phyloP scores from a whole-genome alignment of 805 yeast genomes.

The Yarrowia sp. region DNA sequence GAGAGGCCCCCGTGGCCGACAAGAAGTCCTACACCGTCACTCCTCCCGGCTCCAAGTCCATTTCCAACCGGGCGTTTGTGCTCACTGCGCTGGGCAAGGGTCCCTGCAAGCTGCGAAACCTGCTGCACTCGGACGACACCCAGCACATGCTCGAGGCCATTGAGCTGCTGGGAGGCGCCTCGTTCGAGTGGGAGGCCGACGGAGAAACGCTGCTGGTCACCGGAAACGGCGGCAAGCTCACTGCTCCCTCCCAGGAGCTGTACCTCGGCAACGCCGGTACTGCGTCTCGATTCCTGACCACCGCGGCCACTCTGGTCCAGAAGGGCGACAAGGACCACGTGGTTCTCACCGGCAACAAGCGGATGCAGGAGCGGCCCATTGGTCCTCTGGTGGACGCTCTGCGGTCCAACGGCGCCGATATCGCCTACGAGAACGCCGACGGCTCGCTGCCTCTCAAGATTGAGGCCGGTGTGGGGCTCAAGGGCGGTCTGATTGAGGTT shows the following conservation, averaged over 20 bases:
- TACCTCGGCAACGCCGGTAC: constrained; percentile 98
- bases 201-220: constrained; percentile 88
- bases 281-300: constrained; percentile 91
- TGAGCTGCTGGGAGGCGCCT: constrained; percentile 77
- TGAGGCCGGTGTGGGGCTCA: constrained; percentile 69
- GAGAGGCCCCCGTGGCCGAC: constrained; percentile 52
- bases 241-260: constrained; percentile 68
- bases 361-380: constrained; percentile 98
- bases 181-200: constrained; percentile 79
- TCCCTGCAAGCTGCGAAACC: constrained; percentile 78
- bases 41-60: constrained; percentile 98
- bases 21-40: constrained; percentile 56
- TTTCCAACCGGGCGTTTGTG: constrained; percentile 91
- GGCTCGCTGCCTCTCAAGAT: constrained; percentile 90
- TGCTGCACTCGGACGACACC: constrained; percentile 95
- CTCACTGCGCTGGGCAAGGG: constrained; percentile 93
- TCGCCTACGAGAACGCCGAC: constrained; percentile 71
- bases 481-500: constrained; percentile 91
- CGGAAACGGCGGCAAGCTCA: constrained; percentile 76
- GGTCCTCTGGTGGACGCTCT: constrained; percentile 96
- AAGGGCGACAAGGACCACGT: constrained; percentile 55
- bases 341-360: constrained; percentile 86
- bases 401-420: constrained; percentile 74
- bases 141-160: constrained; percentile 93
- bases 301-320: constrained; percentile 86